phyloP scores from a whole-genome alignment of 768 basidiomycete genomes.

The Termitomyces sp. region DNA sequence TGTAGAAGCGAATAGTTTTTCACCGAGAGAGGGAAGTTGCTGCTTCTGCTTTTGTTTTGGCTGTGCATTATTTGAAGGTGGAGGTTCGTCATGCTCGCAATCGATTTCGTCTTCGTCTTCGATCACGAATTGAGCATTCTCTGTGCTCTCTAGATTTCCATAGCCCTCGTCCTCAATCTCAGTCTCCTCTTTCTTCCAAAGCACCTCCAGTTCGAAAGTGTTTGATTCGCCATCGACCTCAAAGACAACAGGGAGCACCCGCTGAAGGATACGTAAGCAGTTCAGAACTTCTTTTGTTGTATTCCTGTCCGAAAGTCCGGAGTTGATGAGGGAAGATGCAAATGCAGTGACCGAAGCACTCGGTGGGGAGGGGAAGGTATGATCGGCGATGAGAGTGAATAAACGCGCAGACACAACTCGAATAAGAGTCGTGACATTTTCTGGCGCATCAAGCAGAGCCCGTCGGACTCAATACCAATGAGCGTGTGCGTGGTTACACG shows the following conservation, averaged over 20 bases:
- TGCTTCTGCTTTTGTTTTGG: slow-evolving; percentile 38
- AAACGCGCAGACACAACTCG: slow-evolving; percentile 62
- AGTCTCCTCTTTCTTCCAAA: slow-evolving; percentile 72
- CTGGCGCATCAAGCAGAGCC: slow-evolving; percentile 75
- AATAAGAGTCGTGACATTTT: slow-evolving; percentile 82
- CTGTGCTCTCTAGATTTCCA: slow-evolving; percentile 11
- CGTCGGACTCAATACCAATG: slow-evolving; percentile 57
- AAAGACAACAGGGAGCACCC: slow-evolving; percentile 88
- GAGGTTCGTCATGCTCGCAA: slow-evolving; percentile 10
- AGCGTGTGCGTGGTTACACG: slow-evolving; percentile 5
- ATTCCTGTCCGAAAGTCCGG: slow-evolving; percentile 50
- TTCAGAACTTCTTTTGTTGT: slow-evolving; percentile 87
- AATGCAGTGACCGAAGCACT: slow-evolving; percentile 58
- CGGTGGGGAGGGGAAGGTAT: slow-evolving; percentile 67
- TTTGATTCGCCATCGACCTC: slow-evolving; percentile 70
- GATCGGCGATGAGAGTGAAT: slow-evolving; percentile 71
- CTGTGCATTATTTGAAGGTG: slow-evolving; percentile 15
- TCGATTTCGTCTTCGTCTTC: slow-evolving; percentile 53
- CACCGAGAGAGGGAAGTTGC: slow-evolving; percentile 67
- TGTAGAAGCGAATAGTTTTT: slow-evolving; percentile 71
- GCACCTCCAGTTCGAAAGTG: slow-evolving; percentile 68
- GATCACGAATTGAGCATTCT: slow-evolving; percentile 75
- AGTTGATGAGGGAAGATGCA: slow-evolving; percentile 66
- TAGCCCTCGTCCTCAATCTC: slow-evolving; percentile 26
- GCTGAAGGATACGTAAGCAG: slow-evolving; percentile 84